phyloP scores from a whole-genome alignment of 2,329 filamentous ascomycete species.

The Aspergillus sp. region DNA sequence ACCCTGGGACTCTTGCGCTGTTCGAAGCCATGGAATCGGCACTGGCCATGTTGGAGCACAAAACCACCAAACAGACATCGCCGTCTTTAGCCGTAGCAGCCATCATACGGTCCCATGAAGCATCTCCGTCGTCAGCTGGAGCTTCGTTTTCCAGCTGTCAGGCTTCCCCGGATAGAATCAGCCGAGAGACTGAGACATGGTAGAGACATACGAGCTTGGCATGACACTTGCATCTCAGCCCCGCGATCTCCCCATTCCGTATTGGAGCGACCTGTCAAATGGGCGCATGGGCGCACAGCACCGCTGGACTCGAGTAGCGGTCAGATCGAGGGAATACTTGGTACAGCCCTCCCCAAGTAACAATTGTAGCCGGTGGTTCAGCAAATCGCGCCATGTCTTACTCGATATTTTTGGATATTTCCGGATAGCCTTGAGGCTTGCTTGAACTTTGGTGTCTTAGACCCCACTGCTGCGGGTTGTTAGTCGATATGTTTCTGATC shows the following conservation, averaged over 20 bases:
- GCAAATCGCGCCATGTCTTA: neutral
- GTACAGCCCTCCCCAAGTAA: neutral
- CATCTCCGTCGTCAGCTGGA: neutral
- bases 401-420: neutral
- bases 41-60: neutral
- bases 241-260: neutral
- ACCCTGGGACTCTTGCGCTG: neutral
- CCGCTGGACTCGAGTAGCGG: neutral
- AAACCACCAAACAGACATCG: neutral
- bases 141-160: neutral
- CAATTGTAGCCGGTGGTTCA: neutral
- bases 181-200: constrained; percentile 1
- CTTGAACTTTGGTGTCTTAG: neutral
- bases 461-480: neutral
- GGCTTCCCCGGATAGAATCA: neutral
- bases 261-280: neutral
- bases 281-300: neutral
- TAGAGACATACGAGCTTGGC: constrained; percentile 6
- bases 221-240: neutral
- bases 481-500: constrained; percentile 4
- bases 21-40: neutral
- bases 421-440: neutral
- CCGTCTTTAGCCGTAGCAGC: neutral
- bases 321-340: neutral
- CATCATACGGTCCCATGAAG: neutral